phyloP scores from a whole-genome alignment of 176 grass and related monocot species.

The Oryza glaberrima region DNA sequence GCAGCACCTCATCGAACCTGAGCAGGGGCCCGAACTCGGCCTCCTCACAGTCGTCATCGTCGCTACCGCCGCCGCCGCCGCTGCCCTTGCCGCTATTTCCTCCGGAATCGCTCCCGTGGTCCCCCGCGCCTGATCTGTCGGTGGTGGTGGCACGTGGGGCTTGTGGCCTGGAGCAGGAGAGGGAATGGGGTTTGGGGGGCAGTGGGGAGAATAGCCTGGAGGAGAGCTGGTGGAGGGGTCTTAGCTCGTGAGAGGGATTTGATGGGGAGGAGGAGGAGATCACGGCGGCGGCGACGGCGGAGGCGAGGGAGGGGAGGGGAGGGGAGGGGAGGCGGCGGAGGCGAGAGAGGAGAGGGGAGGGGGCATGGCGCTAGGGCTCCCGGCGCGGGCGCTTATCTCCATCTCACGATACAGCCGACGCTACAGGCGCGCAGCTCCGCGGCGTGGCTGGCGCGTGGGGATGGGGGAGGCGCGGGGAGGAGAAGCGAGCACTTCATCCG shows the following conservation, averaged over 20 bases:
- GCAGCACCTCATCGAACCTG: constrained; percentile 72
- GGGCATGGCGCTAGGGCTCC: too few species aligned
- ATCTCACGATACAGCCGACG: too few species aligned
- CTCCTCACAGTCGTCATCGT: constrained; percentile 54
- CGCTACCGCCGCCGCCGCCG: not conserved
- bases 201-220: constrained; percentile 29
- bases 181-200: constrained; percentile 15
- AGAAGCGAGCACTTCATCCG: too few species aligned
- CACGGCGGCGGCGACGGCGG: not conserved
- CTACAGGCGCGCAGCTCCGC: too few species aligned
- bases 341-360: not conserved
- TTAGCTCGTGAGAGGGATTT: constrained; percentile 23
- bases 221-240: constrained; percentile 29
- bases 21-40: constrained; percentile 80
- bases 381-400: too few species aligned
- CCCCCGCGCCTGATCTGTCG: constrained; percentile 39
- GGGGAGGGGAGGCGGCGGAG: constrained; percentile 47
- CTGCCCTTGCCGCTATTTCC: constrained; percentile 37
- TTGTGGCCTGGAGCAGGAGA: constrained; percentile 48
- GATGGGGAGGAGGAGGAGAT: not conserved
- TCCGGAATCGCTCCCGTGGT: constrained; percentile 8
- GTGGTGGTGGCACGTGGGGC: constrained; percentile 28
- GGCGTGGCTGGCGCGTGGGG: too few species aligned
- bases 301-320: constrained; percentile 52
- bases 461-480: too few species aligned